A percentile compares a stretch with the other conserved stretches of the same genome.
Conservation (phyloP, 2,329 filamentous ascomycete genomes). For the Lasiodiplodia sp. region DNA sequence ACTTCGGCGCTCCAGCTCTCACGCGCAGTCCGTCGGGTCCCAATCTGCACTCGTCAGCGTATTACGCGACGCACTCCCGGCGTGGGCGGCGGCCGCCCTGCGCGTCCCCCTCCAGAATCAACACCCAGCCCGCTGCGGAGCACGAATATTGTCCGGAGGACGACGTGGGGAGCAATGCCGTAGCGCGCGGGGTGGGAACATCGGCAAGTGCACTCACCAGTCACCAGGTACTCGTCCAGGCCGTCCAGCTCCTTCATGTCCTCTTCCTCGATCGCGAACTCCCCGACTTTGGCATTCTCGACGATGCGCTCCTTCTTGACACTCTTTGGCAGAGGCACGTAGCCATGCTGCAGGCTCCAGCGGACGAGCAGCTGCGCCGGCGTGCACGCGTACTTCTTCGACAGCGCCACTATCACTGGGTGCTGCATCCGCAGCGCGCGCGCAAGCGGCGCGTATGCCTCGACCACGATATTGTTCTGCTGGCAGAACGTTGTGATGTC, state of each 20-base stretch:
- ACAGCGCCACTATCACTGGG: conserved; percentile 66
- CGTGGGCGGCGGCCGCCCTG: conserved; percentile 18
- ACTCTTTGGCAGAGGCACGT: conserved; percentile 78
- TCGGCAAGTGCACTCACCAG: conserved; percentile 61
- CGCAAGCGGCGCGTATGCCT: conserved; percentile 82
- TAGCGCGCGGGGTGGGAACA: neutral
- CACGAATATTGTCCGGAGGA: conserved; percentile 25
- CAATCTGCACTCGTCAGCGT: conserved; percentile 44
- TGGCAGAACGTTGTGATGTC: conserved; percentile 72
- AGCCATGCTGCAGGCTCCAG: conserved; percentile 79
- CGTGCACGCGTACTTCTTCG: conserved; percentile 73
- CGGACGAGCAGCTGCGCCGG: conserved; percentile 78
- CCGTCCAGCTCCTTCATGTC: conserved; percentile 70
- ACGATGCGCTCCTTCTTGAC: conserved; percentile 66
- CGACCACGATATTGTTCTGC: conserved; percentile 71
- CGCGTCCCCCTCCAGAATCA: conserved; percentile 15
- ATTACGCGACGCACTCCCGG: conserved; percentile 21
- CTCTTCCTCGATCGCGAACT: conserved; percentile 67
- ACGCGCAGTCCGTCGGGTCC: conserved; percentile 56
- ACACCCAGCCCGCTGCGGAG: conserved; percentile 22
- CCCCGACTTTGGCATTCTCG: conserved; percentile 69
- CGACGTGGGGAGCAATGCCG: conserved; percentile 22
- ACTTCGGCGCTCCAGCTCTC: conserved; percentile 28
- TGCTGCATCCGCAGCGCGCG: conserved; percentile 74
- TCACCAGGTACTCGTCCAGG: conserved; percentile 76